A percentile compares a stretch with the other conserved stretches of the same genome.
Conservation (phyloP, 306 rosid genomes). For the Notholithocarpus densiflorus region DNA sequence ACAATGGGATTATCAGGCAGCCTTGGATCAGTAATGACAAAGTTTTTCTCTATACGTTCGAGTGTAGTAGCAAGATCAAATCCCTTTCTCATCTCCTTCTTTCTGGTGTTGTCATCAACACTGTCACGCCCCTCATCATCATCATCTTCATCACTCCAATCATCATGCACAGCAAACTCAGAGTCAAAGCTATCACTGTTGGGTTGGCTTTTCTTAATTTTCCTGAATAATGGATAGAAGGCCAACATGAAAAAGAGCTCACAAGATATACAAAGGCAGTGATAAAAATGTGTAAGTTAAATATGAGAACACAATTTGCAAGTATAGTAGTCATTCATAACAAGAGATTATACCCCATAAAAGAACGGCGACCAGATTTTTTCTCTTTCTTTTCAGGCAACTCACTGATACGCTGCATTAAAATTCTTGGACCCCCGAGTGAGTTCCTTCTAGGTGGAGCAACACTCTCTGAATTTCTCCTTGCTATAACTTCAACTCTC, state of each 20-base stretch:
- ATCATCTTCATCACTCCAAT: slow-evolving; percentile 43
- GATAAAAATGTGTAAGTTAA: background rate
- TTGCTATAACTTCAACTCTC: slow-evolving; percentile 20
- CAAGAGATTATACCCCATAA: slow-evolving; percentile 68
- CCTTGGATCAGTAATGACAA: slow-evolving; percentile 98
- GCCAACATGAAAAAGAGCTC: background rate
- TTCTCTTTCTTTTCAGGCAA: slow-evolving; percentile 68
- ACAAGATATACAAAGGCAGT: background rate
- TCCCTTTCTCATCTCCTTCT: slow-evolving; percentile 89
- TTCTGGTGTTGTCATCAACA: slow-evolving; percentile 55
- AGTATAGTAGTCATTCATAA: background rate
- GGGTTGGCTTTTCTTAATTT: slow-evolving; percentile 53
- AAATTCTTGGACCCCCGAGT: slow-evolving; percentile 31
- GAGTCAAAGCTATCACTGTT: slow-evolving; percentile 36
- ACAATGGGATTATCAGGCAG: slow-evolving; percentile 98
- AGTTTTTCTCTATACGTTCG: slow-evolving; percentile 96
- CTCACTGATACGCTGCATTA: slow-evolving; percentile 70
- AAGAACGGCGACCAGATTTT: slow-evolving; percentile 60
- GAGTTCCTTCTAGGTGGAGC: slow-evolving; percentile 49
- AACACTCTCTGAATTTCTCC: slow-evolving; percentile 65
- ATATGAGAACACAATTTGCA: background rate
- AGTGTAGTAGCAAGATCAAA: slow-evolving; percentile 97
- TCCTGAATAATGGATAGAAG: slow-evolving; percentile 36
- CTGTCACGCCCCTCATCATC: slow-evolving; percentile 54
- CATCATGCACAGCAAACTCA: slow-evolving; percentile 35